Base-by-base conservation (phyloP, 805 yeast species). In the Jamesozyma lodderae region DNA sequence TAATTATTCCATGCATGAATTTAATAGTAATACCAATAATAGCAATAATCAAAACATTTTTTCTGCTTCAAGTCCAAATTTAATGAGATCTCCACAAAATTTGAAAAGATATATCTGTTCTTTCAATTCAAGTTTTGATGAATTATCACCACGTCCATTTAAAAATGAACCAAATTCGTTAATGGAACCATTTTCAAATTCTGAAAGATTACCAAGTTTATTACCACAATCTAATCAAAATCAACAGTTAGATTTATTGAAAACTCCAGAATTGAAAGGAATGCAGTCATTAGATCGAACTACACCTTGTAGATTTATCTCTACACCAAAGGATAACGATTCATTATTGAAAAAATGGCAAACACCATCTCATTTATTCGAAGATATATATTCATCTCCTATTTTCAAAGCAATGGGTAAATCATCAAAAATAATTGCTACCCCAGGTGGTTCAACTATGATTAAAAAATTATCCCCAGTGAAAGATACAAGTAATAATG, bases 71-170 rank as follows among this genome's bases (percentile, higher is more conserved):
- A n/a, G n/a, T n/a, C n/a, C n/a, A n/a, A n/a, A n/a, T 17, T 14
- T 31, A 8, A 8, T 31, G 4, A 40, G 41, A 25, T 56, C 60
- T 2, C 55, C 56, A 6, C 47, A 40, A 23, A 48, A 51, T 36
- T 44, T 44, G 19, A 55, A 55, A 33, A 53, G 50, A 34, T 59
- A 57, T 33, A 47, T 57, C 4, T 55, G 59, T 28, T 59, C 63
- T 7, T 59, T 59, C 43, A 59, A 59, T 38, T 55, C 63, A 9
- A 56, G 53, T 36, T 59, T 59, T 33, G 61, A 53, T 11, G 56
- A 50, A 33, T 37, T 45, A 19, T 58, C 63, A 9, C 63, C 63
- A 13, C 38, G 27, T 31, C 38, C 40, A 5, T 26, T 28, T 3
- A 38, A 27, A 27, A 26, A 6, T 13, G 38, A 41, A 14, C 19